Evolutionary conservation across 192 early-diverging fungal genomes (phyloP), one percentile per base, ranked within the genome.

Genomic region (Physocladia obscura): DNA sequence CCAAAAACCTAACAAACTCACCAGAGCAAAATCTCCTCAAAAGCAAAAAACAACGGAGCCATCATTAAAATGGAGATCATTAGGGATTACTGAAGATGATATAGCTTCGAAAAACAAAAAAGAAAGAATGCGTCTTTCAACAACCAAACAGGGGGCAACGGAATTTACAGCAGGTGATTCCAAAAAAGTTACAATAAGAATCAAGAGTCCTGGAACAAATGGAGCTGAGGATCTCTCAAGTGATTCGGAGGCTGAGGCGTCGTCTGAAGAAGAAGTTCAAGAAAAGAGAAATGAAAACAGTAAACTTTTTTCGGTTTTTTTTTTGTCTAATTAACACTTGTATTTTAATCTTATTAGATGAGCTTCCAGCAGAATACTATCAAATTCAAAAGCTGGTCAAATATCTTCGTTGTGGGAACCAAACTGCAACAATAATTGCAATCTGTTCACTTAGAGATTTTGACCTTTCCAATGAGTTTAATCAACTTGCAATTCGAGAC

Each of bases 401-500:
- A 70, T 88, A 87, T 57, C 57, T 87, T 15, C 78, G 85, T 3
- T 71, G 67, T n/a, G 87, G 87, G 21, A 88, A 88, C 73, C 87
- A 84, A 61, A 88, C 84, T 4, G 87, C 87, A 2, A 88, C 87
- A 32, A 85, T 88, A 49, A 88, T 88, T 57, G 87, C 87, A 50
- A 85, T 88, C 27, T 88, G 87, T 70, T 83, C 82, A 4, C 67
- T 88, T 3, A 50, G 84, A 17, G 87, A 88, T 69, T 88, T 87
- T 67, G 87, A 88, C 68, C 65, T 88, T n/a, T 71, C 67, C 29
- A 84, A 87, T 57, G 83, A 88, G 59, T 81, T 79, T 50, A 88
- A 88, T 64, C 87, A 88, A 63, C 76, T 81, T 3, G 87, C 87
- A 2, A 88, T 88, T 55, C 71, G 87, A 19, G 85, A 88, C 62